These are phyloP conservation scores for Solanum aculeatissimum DNA, from an alignment of 305 asterid species.

Conservation along the genomic window DNA sequence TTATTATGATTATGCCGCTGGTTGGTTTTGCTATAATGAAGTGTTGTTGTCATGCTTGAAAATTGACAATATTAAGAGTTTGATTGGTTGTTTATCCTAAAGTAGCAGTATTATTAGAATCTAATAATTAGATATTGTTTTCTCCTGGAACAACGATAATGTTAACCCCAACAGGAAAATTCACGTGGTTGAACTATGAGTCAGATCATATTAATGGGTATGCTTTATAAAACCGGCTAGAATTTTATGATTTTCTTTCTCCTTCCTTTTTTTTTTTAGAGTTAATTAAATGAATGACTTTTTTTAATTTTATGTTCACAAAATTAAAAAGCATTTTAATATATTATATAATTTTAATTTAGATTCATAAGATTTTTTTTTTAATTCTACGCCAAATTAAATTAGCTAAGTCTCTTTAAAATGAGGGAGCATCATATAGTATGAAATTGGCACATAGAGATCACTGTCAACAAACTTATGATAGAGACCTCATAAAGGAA, in stretches of 20 bases:
- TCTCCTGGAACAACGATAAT: neutral
- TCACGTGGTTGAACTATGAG: neutral
- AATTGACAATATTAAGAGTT: neutral
- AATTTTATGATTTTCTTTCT: neutral
- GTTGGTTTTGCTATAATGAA: neutral
- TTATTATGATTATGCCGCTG: neutral
- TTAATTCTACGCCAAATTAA: no score
- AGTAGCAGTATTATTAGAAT: neutral
- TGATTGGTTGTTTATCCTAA: neutral
- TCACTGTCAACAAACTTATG: neutral
- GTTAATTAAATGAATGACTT: neutral
- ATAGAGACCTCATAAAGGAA: neutral
- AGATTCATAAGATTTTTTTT: no score
- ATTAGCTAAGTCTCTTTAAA: no score
- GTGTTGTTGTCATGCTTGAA: neutral
- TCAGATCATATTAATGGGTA: neutral
- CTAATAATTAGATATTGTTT: neutral
- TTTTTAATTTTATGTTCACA: fast-evolving
- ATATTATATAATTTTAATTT: no score
- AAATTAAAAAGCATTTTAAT: no score
- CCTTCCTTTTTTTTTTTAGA: neutral
- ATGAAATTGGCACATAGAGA: neutral
- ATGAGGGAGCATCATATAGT: neutral
- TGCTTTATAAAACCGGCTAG: neutral
- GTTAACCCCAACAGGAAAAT: neutral